Percentiles rank a stretch among this genome's conserved stretches.
These are phyloP conservation scores for Hypomyces perniciosus DNA, from an alignment of 2,329 filamentous ascomycete genomes.

Conservation along the genomic window DNA sequence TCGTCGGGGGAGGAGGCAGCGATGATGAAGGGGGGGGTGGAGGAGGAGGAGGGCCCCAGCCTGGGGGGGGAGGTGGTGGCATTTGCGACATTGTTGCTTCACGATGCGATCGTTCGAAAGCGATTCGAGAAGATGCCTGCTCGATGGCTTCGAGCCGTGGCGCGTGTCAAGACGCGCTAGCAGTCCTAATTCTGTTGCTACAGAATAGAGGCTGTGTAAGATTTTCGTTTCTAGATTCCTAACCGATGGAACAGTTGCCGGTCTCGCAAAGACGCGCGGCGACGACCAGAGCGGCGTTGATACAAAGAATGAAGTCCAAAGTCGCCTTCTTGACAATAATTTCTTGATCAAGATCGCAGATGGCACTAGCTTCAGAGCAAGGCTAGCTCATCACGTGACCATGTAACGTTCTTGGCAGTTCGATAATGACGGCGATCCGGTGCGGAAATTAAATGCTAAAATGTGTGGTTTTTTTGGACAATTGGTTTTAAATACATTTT, in stretches of 20 bases:
- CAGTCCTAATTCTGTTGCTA: slow-evolving; percentile 9
- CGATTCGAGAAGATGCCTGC: slow-evolving; percentile 21
- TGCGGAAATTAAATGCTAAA: too few species aligned
- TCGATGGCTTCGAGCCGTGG: slow-evolving; percentile 29
- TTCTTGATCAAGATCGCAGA: slow-evolving; percentile 25
- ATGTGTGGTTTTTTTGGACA: too few species aligned
- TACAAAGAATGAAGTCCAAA: slow-evolving; percentile 17
- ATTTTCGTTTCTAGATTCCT: slow-evolving; percentile 5
- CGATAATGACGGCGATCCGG: background rate
- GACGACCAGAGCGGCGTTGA: slow-evolving; percentile 26
- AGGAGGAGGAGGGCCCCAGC: slow-evolving; percentile 52
- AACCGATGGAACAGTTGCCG: slow-evolving; percentile 20
- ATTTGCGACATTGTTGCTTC: slow-evolving; percentile 44
- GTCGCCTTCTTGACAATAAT: slow-evolving; percentile 29
- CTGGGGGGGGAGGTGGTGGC: slow-evolving; percentile 52
- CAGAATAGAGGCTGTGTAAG: slow-evolving; percentile 2
- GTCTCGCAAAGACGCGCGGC: slow-evolving; percentile 24
- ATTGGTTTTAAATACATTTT: too few species aligned
- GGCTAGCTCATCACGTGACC: slow-evolving; percentile 21
- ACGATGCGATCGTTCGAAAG: slow-evolving; percentile 21
- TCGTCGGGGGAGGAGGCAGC: slow-evolving; percentile 51
- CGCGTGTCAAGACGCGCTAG: slow-evolving; percentile 30
- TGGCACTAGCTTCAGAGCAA: slow-evolving; percentile 10
- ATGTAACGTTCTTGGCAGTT: background rate
- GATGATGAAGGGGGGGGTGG: slow-evolving; percentile 50